Evolutionary conservation across 768 basidiomycete genomes (phyloP).

Genomic region (Melanogaster broomeanus): DNA sequence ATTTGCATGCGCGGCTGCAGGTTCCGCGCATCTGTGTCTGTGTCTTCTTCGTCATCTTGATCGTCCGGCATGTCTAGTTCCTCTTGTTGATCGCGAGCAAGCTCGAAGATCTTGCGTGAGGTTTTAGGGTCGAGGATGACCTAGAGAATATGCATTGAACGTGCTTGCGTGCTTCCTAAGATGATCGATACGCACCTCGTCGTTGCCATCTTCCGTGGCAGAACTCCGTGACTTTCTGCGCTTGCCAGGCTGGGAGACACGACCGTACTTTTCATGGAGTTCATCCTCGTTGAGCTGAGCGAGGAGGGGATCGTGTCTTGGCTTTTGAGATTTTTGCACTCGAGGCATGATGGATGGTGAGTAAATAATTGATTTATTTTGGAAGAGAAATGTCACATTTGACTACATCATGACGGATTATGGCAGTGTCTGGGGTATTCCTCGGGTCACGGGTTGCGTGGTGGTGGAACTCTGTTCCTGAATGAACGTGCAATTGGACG

Average conservation of each 20-base stretch:
- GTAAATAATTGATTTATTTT: conserved; percentile 9
- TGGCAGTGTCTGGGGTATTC: no score
- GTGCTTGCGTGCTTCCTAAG: background rate
- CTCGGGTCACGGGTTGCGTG: no score
- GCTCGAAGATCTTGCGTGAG: conserved; percentile 85
- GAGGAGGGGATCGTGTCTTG: conserved; percentile 85
- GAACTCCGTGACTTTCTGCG: conserved; percentile 61
- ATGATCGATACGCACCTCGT: conserved; percentile 48
- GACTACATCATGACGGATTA: no score
- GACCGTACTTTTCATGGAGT: conserved; percentile 73
- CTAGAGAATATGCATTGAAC: conserved; percentile 38
- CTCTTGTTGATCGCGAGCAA: conserved; percentile 92
- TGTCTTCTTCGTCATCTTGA: conserved; percentile 45
- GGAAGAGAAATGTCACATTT: no score
- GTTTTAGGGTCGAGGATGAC: conserved; percentile 76
- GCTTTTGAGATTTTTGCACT: conserved; percentile 52
- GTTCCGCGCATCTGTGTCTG: conserved; percentile 28
- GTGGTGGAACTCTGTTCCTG: no score
- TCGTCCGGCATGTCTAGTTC: conserved; percentile 72
- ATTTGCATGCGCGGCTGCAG: conserved; percentile 25
- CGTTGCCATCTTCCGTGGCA: conserved; percentile 50
- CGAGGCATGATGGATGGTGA: conserved; percentile 59
- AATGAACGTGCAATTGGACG: no score
- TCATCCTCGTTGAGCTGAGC: conserved; percentile 84
- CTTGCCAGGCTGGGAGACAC: conserved; percentile 72